Conservation (phyloP, 2,329 filamentous ascomycete species). For the Apiospora malaysiana region DNA sequence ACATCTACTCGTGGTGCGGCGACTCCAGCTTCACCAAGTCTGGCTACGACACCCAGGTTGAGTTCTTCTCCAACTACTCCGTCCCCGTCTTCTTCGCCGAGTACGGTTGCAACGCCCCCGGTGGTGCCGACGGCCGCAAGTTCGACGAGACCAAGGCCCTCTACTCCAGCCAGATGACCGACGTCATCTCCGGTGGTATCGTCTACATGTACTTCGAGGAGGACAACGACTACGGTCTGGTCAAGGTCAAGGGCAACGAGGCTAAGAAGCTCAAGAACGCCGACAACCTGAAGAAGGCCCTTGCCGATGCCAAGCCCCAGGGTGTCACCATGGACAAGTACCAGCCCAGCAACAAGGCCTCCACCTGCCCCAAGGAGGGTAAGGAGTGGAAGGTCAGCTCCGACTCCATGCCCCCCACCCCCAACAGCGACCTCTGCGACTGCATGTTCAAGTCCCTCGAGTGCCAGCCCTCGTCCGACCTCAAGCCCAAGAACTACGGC, state of each 20-base stretch:
- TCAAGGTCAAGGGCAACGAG: constrained; percentile 54
- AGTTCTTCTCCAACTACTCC: constrained; percentile 74
- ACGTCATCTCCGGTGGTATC: constrained; percentile 79
- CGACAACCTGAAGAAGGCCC: constrained; percentile 64
- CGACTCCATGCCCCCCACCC: constrained; percentile 70
- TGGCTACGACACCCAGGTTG: constrained; percentile 72
- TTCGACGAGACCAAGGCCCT: constrained; percentile 75
- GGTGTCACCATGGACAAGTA: constrained; percentile 66
- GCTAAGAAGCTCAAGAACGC: constrained; percentile 70
- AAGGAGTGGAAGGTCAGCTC: constrained; percentile 64
- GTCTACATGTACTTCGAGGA: constrained; percentile 88
- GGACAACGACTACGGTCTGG: constrained; percentile 73
- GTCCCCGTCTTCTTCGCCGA: constrained; percentile 84
- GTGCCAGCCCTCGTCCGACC: constrained; percentile 62
- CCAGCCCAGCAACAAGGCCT: constrained; percentile 66
- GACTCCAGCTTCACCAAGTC: constrained; percentile 68
- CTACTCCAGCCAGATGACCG: constrained; percentile 71
- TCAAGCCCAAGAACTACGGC: constrained; percentile 59
- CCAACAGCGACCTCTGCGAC: constrained; percentile 70
- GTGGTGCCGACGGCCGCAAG: constrained; percentile 59
- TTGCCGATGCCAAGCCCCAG: constrained; percentile 64
- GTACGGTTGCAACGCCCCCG: constrained; percentile 75
- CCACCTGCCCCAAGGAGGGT: constrained; percentile 66
- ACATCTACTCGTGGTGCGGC: constrained; percentile 89
- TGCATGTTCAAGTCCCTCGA: constrained; percentile 74